These are phyloP conservation scores for Mortierella sp. DNA, from an alignment of 371 early-diverging fungal species.

Conservation along the genomic window DNA sequence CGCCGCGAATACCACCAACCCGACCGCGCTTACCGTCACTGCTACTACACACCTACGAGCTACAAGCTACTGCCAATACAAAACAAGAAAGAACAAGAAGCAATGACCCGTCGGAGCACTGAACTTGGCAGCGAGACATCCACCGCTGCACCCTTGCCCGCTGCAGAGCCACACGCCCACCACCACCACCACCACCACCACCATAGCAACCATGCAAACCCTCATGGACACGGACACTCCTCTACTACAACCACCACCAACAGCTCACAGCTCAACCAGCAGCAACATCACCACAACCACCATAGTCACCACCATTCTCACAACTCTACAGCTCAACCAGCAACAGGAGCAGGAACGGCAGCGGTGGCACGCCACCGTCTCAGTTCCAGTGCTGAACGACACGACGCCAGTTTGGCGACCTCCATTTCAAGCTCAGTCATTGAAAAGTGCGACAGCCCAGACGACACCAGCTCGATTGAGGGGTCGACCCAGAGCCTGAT, in stretches of 20 bases:
- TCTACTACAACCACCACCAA: not conserved
- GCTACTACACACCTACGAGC: no score
- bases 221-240: constrained; percentile 9
- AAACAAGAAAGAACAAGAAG: not conserved
- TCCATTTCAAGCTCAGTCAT: constrained; percentile 30
- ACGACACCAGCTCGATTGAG: constrained; percentile 52
- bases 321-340: constrained; percentile 8
- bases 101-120: constrained; percentile 32
- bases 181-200: not conserved
- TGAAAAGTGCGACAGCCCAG: constrained; percentile 55
- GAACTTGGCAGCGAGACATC: constrained; percentile 15
- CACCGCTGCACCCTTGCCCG: not conserved
- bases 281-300: constrained; percentile 12
- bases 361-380: constrained; percentile 21
- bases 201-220: not conserved
- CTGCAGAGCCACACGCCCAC: constrained; percentile 7
- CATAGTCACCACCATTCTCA: constrained; percentile 14
- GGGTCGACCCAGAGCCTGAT: constrained; percentile 33
- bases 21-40: not conserved
- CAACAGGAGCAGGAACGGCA: not conserved
- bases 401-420: constrained; percentile 34
- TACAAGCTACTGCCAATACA: not conserved
- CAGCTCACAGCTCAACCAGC: constrained; percentile 9
- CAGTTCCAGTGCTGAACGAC: constrained; percentile 23
- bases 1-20: not conserved